A percentile compares a stretch with the other conserved stretches of the same genome.
These are phyloP conservation scores for Fusarium irregulare DNA, from an alignment of 2,329 filamentous ascomycete species.

Conservation along the genomic window DNA sequence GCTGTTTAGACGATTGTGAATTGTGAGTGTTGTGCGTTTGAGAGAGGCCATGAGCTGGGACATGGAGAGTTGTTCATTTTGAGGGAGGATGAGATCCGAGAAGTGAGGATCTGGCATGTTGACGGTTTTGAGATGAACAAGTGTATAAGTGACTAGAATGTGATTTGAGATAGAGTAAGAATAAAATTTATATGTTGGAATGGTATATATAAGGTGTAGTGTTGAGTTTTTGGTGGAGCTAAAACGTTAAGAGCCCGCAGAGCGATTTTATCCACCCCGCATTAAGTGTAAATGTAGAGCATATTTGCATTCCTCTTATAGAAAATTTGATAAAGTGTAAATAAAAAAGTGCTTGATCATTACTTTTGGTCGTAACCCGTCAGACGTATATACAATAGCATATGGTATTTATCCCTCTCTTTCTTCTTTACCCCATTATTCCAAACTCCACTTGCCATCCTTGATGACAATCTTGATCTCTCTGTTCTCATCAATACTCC, in stretches of 20 bases:
- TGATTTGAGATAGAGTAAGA: background rate
- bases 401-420: constrained; percentile 19
- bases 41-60: constrained; percentile 77
- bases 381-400: constrained; percentile 14
- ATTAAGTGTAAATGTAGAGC: constrained; percentile 6
- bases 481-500: constrained; percentile 84
- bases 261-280: constrained; percentile 30
- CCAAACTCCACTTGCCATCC: constrained; percentile 75
- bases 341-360: constrained; percentile 21
- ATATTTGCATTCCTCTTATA: background rate
- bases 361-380: constrained; percentile 33
- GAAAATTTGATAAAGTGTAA: background rate
- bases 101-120: constrained; percentile 45
- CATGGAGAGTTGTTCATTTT: constrained; percentile 74
- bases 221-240: constrained; percentile 40
- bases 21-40: constrained; percentile 79
- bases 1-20: constrained; percentile 83
- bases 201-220: background rate
- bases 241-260: constrained; percentile 7
- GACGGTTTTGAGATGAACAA: background rate
- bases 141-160: too few relatives aligned
- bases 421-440: constrained; percentile 47
- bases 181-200: background rate
- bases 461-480: constrained; percentile 78
- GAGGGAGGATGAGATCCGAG: constrained; percentile 62